Conservation (phyloP, 2,329 filamentous ascomycete species). For the Alternaria longipes region DNA sequence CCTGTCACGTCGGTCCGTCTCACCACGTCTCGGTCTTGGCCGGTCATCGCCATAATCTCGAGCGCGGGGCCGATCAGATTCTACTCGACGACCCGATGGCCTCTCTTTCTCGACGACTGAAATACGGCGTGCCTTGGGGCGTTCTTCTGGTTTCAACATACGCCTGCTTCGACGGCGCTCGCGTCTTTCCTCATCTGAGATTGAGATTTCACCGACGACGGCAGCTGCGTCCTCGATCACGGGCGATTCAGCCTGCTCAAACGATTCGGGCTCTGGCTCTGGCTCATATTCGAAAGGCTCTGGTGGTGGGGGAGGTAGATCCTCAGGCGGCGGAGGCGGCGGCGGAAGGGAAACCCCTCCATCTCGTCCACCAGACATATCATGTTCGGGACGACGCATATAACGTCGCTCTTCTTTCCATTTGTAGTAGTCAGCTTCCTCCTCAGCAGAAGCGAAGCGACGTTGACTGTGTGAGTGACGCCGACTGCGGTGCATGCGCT, state of each 20-base stretch:
- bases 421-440: conserved; percentile 45
- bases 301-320: conserved; percentile 29
- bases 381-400: conserved; percentile 34
- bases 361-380: conserved; percentile 41
- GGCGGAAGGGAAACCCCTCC: conserved; percentile 32
- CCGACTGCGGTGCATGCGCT: conserved; percentile 44
- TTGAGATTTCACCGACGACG: conserved; percentile 36
- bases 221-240: conserved; percentile 40
- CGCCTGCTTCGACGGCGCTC: conserved; percentile 36
- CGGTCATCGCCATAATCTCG: conserved; percentile 37
- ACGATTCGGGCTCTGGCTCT: conserved; percentile 20
- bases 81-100: conserved; percentile 37
- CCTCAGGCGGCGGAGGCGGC: conserved; percentile 23
- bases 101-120: conserved; percentile 44
- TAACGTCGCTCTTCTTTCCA: conserved; percentile 43
- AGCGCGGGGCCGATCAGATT: conserved; percentile 41
- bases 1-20: conserved; percentile 32
- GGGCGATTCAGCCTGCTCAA: conserved; percentile 22
- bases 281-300: conserved; percentile 33
- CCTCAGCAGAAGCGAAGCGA: conserved; percentile 40
- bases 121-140: conserved; percentile 42
- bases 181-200: conserved; percentile 41
- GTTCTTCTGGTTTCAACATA: conserved; percentile 41
- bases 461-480: conserved; percentile 40
- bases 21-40: conserved; percentile 33